Evolutionary conservation across 257 asterid genomes (phyloP).

Genomic region (Nicotiana noctiflora): DNA sequence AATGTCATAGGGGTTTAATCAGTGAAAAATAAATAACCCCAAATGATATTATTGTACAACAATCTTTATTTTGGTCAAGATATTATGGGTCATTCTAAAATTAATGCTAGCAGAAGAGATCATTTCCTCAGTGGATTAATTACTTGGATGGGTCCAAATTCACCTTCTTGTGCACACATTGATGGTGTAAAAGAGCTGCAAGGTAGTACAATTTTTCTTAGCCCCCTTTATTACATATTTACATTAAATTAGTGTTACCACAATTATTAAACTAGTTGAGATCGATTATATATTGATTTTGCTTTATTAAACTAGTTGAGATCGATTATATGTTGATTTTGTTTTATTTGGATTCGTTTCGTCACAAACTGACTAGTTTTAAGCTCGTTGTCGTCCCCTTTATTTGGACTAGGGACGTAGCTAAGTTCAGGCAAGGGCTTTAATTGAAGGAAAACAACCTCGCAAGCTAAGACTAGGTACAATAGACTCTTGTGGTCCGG

Average conservation of each 20-base stretch:
- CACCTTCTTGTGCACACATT: background rate
- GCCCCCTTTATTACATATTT: background rate
- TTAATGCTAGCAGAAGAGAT: background rate
- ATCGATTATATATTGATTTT: background rate
- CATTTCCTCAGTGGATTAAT: background rate
- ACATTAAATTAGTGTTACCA: background rate
- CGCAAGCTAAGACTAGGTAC: too few relatives aligned
- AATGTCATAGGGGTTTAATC: background rate
- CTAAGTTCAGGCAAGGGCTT: too few relatives aligned
- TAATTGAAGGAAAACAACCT: too few relatives aligned
- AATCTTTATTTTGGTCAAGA: constrained; percentile 7
- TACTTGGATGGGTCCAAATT: background rate
- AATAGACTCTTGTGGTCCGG: too few relatives aligned
- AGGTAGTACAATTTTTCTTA: background rate
- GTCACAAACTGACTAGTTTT: background rate
- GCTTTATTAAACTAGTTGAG: background rate
- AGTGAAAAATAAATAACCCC: background rate
- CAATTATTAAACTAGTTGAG: background rate
- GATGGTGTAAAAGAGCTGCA: background rate
- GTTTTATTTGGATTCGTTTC: background rate
- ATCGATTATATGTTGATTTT: background rate
- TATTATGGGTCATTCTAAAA: background rate
- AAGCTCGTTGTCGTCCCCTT: background rate
- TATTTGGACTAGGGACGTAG: background rate
- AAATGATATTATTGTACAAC: background rate